Conservation (phyloP, 441 rosid genomes). For the Gossypium davidsonii region DNA sequence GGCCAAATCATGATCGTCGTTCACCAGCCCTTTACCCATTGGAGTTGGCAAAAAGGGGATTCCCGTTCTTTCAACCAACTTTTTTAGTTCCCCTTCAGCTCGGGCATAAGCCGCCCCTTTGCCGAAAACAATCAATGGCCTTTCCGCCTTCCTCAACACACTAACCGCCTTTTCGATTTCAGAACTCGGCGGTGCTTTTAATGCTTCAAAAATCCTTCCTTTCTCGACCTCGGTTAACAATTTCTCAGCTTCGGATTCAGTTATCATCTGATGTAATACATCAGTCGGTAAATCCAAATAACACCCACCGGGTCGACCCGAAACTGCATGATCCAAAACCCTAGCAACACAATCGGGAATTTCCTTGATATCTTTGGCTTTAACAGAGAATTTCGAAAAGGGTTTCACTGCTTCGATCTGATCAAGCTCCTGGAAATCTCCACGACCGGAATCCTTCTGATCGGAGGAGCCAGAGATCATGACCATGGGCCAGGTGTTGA, state of each 20-base stretch:
- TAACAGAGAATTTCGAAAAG: constrained; percentile 61
- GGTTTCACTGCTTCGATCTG: constrained; percentile 75
- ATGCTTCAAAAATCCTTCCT: constrained; percentile 11
- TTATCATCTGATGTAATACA: constrained; percentile 65
- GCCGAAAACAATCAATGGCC: constrained; percentile 82
- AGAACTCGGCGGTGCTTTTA: constrained; percentile 18
- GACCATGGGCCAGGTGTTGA: constrained; percentile 78
- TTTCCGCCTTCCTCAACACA: constrained; percentile 58
- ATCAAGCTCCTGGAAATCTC: constrained; percentile 91
- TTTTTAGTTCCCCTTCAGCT: constrained; percentile 67
- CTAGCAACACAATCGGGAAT: constrained; percentile 64
- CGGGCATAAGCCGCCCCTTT: constrained; percentile 85
- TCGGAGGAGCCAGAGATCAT: constrained; percentile 92
- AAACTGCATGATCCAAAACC: constrained; percentile 55
- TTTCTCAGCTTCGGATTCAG: constrained; percentile 56
- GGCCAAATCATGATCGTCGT: constrained; percentile 75
- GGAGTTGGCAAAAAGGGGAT: constrained; percentile 91
- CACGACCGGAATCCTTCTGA: constrained; percentile 65
- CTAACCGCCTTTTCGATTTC: constrained; percentile 60
- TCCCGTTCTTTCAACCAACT: constrained; percentile 62
- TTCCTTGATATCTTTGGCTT: constrained; percentile 51
- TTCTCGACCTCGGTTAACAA: constrained; percentile 36
- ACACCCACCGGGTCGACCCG: constrained; percentile 86
- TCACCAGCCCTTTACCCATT: constrained; percentile 91
- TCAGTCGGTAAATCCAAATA: constrained; percentile 83